Evolutionary conservation across 2,329 filamentous ascomycete species (phyloP).

Genomic region (Lojkania enalia): DNA sequence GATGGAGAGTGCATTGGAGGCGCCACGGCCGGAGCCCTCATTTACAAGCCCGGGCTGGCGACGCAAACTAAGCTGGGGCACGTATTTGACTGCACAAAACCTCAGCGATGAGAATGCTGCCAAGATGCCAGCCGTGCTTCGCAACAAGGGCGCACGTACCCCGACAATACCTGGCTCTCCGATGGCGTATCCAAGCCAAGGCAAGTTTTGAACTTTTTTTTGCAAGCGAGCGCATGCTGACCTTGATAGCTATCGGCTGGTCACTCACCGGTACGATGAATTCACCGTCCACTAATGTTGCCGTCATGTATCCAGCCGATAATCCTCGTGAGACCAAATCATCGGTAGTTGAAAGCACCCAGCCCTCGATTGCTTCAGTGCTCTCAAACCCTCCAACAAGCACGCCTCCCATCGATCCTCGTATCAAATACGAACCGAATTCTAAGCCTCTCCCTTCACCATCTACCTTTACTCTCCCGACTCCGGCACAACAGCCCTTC

Average conservation of each 20-base stretch:
- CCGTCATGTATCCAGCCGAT: conserved; percentile 72
- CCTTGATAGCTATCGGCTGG: conserved; percentile 77
- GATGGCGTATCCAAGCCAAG: conserved; percentile 55
- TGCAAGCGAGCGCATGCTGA: no score
- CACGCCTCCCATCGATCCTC: conserved; percentile 15
- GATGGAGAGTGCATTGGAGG: conserved; percentile 69
- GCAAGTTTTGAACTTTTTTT: no score
- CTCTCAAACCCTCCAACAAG: conserved; percentile 24
- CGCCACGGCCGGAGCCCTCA: conserved; percentile 53
- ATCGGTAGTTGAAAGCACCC: conserved; percentile 21
- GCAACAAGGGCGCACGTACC: conserved; percentile 29
- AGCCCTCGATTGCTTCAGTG: conserved; percentile 37
- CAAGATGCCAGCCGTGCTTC: conserved; percentile 38
- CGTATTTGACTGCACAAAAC: conserved; percentile 43
- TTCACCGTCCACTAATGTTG: conserved; percentile 80
- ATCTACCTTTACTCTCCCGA: conserved; percentile 21
- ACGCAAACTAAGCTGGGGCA: conserved; percentile 50
- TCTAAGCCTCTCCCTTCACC: conserved; percentile 26
- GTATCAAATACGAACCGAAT: conserved; percentile 29
- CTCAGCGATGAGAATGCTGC: conserved; percentile 28
- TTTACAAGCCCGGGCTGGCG: conserved; percentile 58
- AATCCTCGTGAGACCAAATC: conserved; percentile 30
- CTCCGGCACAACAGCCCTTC: conserved; percentile 27
- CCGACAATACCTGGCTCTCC: conserved; percentile 49
- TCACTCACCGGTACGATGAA: conserved; percentile 86